Conservation (phyloP, 208 protist genomes). For the Tritrichomonas foetus region DNA sequence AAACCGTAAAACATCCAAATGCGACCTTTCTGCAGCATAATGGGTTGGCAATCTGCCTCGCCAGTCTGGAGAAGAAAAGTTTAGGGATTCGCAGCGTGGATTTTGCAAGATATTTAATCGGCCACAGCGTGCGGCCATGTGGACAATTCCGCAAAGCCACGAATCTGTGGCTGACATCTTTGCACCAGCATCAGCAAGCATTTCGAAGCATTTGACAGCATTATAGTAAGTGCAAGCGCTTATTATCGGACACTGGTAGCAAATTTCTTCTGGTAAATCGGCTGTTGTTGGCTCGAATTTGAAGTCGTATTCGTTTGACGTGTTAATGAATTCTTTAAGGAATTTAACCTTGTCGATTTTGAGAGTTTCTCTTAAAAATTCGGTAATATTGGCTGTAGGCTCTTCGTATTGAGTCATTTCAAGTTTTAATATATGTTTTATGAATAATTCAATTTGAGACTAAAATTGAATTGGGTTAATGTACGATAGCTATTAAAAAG, state of each 20-base stretch:
- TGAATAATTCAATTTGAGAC: too few relatives aligned
- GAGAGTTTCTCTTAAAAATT: background rate
- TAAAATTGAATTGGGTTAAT: too few relatives aligned
- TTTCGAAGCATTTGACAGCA: background rate
- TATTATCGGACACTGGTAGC: background rate
- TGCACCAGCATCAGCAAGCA: background rate
- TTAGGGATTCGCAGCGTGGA: background rate
- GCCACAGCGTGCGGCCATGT: background rate
- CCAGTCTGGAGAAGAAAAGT: background rate
- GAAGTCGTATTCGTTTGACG: background rate
- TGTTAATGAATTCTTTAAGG: background rate
- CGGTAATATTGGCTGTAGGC: background rate
- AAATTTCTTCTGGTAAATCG: slow-evolving; percentile 21
- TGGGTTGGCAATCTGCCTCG: background rate
- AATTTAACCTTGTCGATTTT: background rate
- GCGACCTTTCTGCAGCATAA: slow-evolving; percentile 24
- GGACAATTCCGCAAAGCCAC: background rate
- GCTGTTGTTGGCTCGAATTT: slow-evolving; percentile 3
- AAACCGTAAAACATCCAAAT: background rate
- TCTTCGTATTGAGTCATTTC: too few relatives aligned
- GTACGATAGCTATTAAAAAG: too few relatives aligned
- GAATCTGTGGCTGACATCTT: background rate
- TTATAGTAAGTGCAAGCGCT: background rate
- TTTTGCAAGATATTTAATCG: background rate
- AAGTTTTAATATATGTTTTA: too few relatives aligned